A percentile compares a stretch with the other conserved stretches of the same genome.
Evolutionary conservation across 305 asterid genomes (phyloP).

Genomic region (Fraxinus dipetala): DNA sequence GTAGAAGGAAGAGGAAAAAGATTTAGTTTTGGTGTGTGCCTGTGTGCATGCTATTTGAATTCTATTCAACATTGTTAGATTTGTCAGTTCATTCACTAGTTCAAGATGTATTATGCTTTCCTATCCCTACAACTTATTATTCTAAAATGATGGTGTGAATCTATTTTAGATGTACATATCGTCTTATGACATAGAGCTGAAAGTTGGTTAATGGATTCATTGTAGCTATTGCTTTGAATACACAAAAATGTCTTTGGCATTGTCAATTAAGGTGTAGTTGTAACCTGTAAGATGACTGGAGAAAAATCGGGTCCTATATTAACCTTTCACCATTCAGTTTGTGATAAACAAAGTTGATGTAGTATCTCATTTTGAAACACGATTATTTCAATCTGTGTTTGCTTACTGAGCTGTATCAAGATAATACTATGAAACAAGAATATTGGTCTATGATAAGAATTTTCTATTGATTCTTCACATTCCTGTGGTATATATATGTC

Average conservation of each 20-base stretch:
- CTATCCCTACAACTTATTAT: background rate
- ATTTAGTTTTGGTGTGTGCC: background rate
- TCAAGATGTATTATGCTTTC: background rate
- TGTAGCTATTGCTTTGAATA: background rate
- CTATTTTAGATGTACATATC: background rate
- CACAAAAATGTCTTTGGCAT: background rate
- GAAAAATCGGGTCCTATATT: background rate
- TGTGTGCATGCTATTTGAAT: background rate
- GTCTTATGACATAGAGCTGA: background rate
- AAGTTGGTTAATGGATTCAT: background rate
- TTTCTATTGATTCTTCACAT: background rate
- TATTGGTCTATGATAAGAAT: background rate
- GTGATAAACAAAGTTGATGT: background rate
- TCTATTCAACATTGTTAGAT: background rate
- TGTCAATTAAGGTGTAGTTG: background rate
- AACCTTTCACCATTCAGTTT: background rate
- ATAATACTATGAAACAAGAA: background rate
- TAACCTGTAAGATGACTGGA: background rate
- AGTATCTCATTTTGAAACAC: background rate
- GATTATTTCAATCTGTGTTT: background rate
- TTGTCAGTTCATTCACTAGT: background rate
- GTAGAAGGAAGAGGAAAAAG: background rate
- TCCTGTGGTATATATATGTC: background rate
- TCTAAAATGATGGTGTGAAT: background rate
- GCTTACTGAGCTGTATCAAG: background rate